A percentile compares a stretch with the other conserved stretches of the same genome.
Conservation (phyloP, 2,329 filamentous ascomycete species). For the Cladobotryum mycophilum region DNA sequence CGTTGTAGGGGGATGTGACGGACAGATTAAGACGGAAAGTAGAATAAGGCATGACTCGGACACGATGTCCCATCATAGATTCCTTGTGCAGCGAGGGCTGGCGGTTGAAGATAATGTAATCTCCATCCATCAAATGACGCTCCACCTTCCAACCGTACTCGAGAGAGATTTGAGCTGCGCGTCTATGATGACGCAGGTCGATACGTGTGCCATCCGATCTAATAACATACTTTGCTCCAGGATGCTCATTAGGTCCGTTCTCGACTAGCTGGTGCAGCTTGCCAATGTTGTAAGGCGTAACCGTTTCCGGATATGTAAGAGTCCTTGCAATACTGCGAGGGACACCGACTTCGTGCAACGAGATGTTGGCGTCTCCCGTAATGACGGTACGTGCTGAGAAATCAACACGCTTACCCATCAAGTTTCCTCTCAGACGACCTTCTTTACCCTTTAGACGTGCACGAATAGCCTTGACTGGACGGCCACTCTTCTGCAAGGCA, state of each 20-base stretch:
- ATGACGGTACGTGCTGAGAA: conserved; percentile 99
- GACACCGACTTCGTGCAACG: conserved; percentile 94
- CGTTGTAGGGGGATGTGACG: conserved; percentile 97
- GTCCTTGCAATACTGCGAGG: conserved; percentile 88
- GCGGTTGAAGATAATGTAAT: conserved; percentile 99
- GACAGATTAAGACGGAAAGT: conserved; percentile 97
- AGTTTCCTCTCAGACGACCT: conserved; percentile 90
- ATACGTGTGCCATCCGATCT: conserved; percentile 89
- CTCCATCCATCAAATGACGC: conserved; percentile 89
- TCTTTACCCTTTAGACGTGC: conserved; percentile 98
- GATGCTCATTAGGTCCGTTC: conserved; percentile 91
- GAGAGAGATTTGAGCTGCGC: conserved; percentile 75
- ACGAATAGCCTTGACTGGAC: conserved; percentile 93
- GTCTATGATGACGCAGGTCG: conserved; percentile 88
- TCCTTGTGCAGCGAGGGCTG: conserved; percentile 99
- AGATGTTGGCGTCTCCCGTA: conserved; percentile 94
- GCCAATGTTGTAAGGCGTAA: conserved; percentile 95
- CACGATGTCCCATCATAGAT: conserved; percentile 99
- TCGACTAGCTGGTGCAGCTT: conserved; percentile 84
- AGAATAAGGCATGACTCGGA: conserved; percentile 97
- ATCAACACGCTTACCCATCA: conserved; percentile 99
- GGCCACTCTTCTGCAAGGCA: conserved; percentile 91
- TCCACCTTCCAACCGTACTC: conserved; percentile 99
- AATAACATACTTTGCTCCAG: conserved; percentile 94
- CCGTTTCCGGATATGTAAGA: conserved; percentile 92